Percentiles rank a stretch among this genome's conserved stretches.
Conservation (phyloP, 2,329 filamentous ascomycete species). For the Penicillium expansum region DNA sequence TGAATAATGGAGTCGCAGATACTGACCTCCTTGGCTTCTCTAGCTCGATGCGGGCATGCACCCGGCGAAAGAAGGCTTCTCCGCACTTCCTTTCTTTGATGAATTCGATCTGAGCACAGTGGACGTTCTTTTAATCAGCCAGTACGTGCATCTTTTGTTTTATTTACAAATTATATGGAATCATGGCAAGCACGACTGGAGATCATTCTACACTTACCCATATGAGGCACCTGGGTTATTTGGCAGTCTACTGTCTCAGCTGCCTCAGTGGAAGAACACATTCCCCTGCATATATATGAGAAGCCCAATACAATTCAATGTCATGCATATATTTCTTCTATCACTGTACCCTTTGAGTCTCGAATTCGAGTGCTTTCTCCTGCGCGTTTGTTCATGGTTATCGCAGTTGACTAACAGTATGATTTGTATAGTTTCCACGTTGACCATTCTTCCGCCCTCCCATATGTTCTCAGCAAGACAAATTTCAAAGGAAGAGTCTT, state of each 20-base stretch:
- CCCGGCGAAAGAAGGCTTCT: slow-evolving; percentile 90
- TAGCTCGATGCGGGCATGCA: slow-evolving; percentile 97
- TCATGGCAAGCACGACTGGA: background rate
- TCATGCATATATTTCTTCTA: slow-evolving; percentile 14
- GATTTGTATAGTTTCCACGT: slow-evolving; percentile 76
- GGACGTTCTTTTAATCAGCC: slow-evolving; percentile 95
- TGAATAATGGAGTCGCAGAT: background rate
- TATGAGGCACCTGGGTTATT: background rate
- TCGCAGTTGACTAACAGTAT: slow-evolving; percentile 28
- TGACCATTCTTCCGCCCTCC: slow-evolving; percentile 97
- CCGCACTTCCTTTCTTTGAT: slow-evolving; percentile 93
- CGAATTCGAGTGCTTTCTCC: background rate
- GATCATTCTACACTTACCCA: background rate
- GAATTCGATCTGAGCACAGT: slow-evolving; percentile 97
- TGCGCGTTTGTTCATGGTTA: background rate
- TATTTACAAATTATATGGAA: background rate
- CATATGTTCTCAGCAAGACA: slow-evolving; percentile 95
- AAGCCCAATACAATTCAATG: slow-evolving; percentile 34
- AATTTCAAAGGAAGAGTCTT: slow-evolving; percentile 96
- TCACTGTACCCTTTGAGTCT: slow-evolving; percentile 3
- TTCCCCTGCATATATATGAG: slow-evolving; percentile 35
- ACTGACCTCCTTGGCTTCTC: slow-evolving; percentile 11
- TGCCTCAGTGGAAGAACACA: background rate
- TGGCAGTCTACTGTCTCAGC: slow-evolving; percentile 4
- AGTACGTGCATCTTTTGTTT: slow-evolving; percentile 64